phyloP scores from a whole-genome alignment of 768 basidiomycete genomes.

The Tylopilus subfusipes region DNA sequence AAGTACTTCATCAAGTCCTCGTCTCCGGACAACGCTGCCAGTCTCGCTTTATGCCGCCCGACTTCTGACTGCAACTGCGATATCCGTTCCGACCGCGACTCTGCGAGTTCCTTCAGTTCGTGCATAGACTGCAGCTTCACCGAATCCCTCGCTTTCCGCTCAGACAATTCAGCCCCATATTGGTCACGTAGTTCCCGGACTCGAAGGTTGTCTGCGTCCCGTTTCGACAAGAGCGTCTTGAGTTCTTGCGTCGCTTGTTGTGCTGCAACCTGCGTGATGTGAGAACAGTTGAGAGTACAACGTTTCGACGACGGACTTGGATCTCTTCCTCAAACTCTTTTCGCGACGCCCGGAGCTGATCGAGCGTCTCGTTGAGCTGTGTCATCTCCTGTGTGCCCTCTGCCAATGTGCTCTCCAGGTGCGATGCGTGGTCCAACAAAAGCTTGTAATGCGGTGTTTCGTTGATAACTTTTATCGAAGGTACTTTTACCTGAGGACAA shows the following conservation, averaged over 20 bases:
- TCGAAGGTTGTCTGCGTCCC: conserved; percentile 63
- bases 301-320: conserved; percentile 36
- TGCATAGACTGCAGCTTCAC: conserved; percentile 55
- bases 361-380: conserved; percentile 44
- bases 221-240: conserved; percentile 54
- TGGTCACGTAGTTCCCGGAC: conserved; percentile 74
- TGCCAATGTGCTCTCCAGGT: conserved; percentile 40
- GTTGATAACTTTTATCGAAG: conserved; percentile 43
- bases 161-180: conserved; percentile 56
- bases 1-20: conserved; percentile 74
- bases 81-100: conserved; percentile 73
- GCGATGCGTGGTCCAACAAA: conserved; percentile 52
- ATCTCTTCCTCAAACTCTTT: conserved; percentile 46
- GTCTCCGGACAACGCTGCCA: conserved; percentile 72
- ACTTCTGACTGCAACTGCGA: conserved; percentile 67
- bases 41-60: conserved; percentile 62
- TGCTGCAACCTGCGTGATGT: conserved; percentile 35
- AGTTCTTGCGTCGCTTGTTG: conserved; percentile 60
- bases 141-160: conserved; percentile 62
- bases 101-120: conserved; percentile 63
- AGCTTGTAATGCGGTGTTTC: conserved; percentile 54
- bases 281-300: conserved; percentile 8
- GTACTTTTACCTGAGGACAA: conserved; percentile 35
- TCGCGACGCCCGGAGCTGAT: conserved; percentile 37
- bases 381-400: conserved; percentile 39